Percentiles rank a stretch among this genome's conserved stretches.
These are phyloP conservation scores for Phylloporus scabripes DNA, from an alignment of 768 basidiomycete species.

Conservation along the genomic window DNA sequence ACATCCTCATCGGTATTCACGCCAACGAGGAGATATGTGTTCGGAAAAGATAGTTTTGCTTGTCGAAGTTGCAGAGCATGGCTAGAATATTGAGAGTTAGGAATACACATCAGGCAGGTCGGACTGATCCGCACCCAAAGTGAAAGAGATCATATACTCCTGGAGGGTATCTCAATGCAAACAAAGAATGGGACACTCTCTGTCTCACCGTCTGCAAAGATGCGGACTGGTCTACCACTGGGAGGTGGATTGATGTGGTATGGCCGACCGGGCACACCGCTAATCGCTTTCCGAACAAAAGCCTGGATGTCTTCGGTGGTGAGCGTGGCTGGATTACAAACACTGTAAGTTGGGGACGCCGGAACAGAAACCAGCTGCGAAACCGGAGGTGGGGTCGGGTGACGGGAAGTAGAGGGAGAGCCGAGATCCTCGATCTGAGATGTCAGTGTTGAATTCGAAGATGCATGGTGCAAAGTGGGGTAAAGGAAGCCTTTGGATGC, in stretches of 20 bases:
- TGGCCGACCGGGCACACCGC: slow-evolving; percentile 54
- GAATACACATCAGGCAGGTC: background rate
- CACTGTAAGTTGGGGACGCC: slow-evolving; percentile 37
- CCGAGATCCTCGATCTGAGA: slow-evolving; percentile 32
- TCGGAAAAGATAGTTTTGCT: slow-evolving; percentile 89
- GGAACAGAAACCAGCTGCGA: slow-evolving; percentile 32
- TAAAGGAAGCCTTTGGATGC: slow-evolving; percentile 24
- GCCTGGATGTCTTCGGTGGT: slow-evolving; percentile 73
- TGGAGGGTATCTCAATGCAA: slow-evolving; percentile 27
- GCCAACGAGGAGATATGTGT: slow-evolving; percentile 89
- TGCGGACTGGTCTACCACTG: slow-evolving; percentile 67
- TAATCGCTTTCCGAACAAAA: slow-evolving; percentile 72
- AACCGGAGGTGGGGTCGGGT: slow-evolving; percentile 19
- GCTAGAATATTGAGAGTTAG: slow-evolving; percentile 36
- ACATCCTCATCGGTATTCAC: slow-evolving; percentile 89
- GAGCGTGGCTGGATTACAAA: slow-evolving; percentile 62
- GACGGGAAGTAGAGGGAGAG: slow-evolving; percentile 18
- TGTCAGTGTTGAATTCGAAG: slow-evolving; percentile 51
- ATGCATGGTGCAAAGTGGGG: slow-evolving; percentile 35
- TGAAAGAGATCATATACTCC: slow-evolving; percentile 98
- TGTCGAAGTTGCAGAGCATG: slow-evolving; percentile 95
- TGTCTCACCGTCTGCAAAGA: slow-evolving; percentile 87
- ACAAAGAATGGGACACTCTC: background rate
- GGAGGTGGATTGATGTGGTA: slow-evolving; percentile 91
- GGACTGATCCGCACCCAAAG: slow-evolving; percentile 61